These are phyloP conservation scores for Oryza meyeriana DNA, from an alignment of 176 grass and related monocot species.

Conservation along the genomic window DNA sequence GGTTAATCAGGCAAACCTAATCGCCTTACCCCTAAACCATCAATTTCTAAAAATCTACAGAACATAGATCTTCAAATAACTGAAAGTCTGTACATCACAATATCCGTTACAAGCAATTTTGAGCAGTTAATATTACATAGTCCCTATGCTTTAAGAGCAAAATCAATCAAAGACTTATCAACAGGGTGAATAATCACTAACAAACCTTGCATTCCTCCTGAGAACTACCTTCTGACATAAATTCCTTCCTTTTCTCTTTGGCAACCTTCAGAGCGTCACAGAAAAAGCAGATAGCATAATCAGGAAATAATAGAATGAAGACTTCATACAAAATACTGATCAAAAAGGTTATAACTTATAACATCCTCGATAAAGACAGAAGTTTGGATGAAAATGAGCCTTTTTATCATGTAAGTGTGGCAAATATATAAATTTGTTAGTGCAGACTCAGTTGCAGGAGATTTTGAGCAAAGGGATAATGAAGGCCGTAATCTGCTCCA, in stretches of 20 bases:
- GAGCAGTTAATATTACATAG: not conserved
- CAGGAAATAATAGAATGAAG: conserved; percentile 25
- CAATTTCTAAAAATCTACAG: not conserved
- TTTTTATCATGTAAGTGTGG: conserved; percentile 14
- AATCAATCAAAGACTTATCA: conserved; percentile 6
- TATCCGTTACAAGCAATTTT: not conserved
- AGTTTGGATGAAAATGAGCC: not conserved
- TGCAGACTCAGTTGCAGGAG: not conserved
- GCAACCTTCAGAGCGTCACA: conserved; percentile 45
- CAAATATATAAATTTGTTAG: not conserved
- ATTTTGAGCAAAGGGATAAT: conserved; percentile 12
- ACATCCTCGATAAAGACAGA: not conserved
- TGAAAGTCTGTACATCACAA: not conserved
- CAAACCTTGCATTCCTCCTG: conserved; percentile 84
- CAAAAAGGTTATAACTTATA: not conserved
- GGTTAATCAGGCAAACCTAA: not conserved
- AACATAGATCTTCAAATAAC: not conserved
- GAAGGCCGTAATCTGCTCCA: not conserved
- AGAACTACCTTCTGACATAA: conserved; percentile 32
- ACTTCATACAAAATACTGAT: conserved; percentile 15
- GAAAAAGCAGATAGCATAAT: conserved; percentile 28
- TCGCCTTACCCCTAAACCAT: not conserved
- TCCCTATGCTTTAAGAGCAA: not conserved
- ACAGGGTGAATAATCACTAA: conserved; percentile 15
- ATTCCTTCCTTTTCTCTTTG: conserved; percentile 63